Conservation (phyloP, 1,284 basidiomycete species). For the Pulveroboletus sp. region DNA sequence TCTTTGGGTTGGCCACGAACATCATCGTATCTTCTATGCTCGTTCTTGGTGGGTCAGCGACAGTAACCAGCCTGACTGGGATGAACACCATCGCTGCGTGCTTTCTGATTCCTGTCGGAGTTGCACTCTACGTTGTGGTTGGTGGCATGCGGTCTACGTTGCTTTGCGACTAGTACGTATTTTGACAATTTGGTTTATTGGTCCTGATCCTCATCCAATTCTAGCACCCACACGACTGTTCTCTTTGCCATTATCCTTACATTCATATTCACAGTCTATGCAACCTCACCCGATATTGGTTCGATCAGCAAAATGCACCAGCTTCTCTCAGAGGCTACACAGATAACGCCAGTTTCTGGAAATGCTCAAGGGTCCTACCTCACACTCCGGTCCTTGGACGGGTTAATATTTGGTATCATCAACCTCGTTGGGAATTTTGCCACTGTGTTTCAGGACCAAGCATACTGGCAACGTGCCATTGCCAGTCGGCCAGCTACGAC, state of each 20-base stretch:
- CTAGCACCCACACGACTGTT: constrained; percentile 73
- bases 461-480: constrained; percentile 86
- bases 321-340: constrained; percentile 51
- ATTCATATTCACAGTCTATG: constrained; percentile 74
- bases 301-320: constrained; percentile 55
- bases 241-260: constrained; percentile 79
- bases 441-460: constrained; percentile 76
- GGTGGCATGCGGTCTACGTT: constrained; percentile 62
- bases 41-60: constrained; percentile 70
- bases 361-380: constrained; percentile 71
- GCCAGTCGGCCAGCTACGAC: constrained; percentile 80
- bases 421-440: constrained; percentile 84
- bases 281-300: constrained; percentile 62
- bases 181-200: constrained; percentile 10
- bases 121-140: constrained; percentile 57
- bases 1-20: constrained; percentile 77
- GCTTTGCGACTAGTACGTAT: constrained; percentile 54
- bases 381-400: constrained; percentile 78
- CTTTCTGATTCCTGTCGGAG: constrained; percentile 68
- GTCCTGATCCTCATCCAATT: constrained; percentile 13
- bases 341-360: constrained; percentile 50
- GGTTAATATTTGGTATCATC: constrained; percentile 86
- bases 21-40: constrained; percentile 66
- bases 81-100: constrained; percentile 81
- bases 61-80: constrained; percentile 76